These are phyloP conservation scores for Ustilago crameri DNA, from an alignment of 1,284 basidiomycete genomes.

Conservation along the genomic window DNA sequence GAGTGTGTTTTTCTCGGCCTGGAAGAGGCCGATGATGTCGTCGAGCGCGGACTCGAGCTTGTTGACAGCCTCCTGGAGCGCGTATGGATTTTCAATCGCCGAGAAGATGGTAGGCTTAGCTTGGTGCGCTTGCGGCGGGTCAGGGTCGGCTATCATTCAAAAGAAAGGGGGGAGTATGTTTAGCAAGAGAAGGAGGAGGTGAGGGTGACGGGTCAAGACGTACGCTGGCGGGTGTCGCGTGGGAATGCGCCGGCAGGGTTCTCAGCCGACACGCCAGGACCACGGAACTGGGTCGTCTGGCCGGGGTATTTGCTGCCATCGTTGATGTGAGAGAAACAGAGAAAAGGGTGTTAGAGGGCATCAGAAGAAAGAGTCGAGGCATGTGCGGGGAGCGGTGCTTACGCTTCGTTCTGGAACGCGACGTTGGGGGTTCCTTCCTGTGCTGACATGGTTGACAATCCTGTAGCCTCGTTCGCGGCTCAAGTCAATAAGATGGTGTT, in stretches of 20 bases:
- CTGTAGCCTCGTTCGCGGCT: no score
- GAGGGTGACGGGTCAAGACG: constrained; percentile 1
- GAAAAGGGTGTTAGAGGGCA: not conserved
- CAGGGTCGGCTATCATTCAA: constrained; percentile 20
- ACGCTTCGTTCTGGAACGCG: constrained; percentile 53
- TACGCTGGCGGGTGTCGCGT: constrained; percentile 37
- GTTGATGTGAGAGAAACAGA: not conserved
- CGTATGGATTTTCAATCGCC: constrained; percentile 61
- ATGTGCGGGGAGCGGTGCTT: constrained; percentile 3
- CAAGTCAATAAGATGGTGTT: no score
- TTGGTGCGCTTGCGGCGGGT: constrained; percentile 32
- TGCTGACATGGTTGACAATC: constrained; percentile 20
- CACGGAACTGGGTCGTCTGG: constrained; percentile 38
- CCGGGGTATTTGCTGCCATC: constrained; percentile 36
- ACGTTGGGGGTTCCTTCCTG: constrained; percentile 46
- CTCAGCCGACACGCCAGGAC: constrained; percentile 40
- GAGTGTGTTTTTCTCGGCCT: constrained; percentile 56
- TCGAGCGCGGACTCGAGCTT: constrained; percentile 55
- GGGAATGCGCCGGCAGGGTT: constrained; percentile 53
- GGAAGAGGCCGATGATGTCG: constrained; percentile 57
- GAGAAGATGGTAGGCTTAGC: constrained; percentile 49
- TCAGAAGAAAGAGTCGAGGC: not conserved
- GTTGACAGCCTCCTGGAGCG: constrained; percentile 51
- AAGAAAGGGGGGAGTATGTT: not conserved
- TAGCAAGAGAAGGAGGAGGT: not conserved